A percentile compares a stretch with the other conserved stretches of the same genome.
Evolutionary conservation across 1,139 yeast genomes (phyloP).

Genomic region (Candida tropicalis): DNA sequence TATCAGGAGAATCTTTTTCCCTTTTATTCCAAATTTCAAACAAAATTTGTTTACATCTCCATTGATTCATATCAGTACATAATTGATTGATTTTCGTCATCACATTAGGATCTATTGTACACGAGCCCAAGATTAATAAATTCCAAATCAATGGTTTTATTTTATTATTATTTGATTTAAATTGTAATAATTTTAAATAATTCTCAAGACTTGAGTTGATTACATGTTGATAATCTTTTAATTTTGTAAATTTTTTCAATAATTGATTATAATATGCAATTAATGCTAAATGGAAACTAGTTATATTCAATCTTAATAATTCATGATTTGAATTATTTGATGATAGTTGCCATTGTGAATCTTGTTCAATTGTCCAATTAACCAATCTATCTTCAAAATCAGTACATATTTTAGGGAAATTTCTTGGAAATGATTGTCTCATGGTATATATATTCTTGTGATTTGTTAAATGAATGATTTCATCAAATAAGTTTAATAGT

Average conservation of each 20-base stretch:
- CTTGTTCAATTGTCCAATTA: conserved; percentile 42
- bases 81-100: conserved; percentile 6
- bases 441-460: conserved; percentile 52
- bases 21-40: conserved; percentile 55
- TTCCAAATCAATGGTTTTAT: conserved; percentile 51
- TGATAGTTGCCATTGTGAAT: conserved; percentile 39
- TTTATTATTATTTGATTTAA: conserved; percentile 14
- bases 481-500: conserved; percentile 46
- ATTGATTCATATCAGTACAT: conserved; percentile 32
- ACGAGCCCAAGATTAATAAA: conserved; percentile 51
- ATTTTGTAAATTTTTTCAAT: conserved; percentile 39
- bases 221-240: conserved; percentile 32
- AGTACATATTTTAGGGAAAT: conserved; percentile 57
- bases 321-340: conserved; percentile 32
- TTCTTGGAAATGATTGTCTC: conserved; percentile 51
- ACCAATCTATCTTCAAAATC: conserved; percentile 53
- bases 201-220: conserved; percentile 34
- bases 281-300: conserved; percentile 46
- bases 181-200: conserved; percentile 30
- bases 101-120: conserved; percentile 23
- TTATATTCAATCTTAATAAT: conserved; percentile 38
- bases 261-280: conserved; percentile 48
- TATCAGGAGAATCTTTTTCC: conserved; percentile 28
- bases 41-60: conserved; percentile 58
- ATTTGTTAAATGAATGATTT: conserved; percentile 50